phyloP scores from a whole-genome alignment of 306 rosid species.

The Clitoria ternatea region DNA sequence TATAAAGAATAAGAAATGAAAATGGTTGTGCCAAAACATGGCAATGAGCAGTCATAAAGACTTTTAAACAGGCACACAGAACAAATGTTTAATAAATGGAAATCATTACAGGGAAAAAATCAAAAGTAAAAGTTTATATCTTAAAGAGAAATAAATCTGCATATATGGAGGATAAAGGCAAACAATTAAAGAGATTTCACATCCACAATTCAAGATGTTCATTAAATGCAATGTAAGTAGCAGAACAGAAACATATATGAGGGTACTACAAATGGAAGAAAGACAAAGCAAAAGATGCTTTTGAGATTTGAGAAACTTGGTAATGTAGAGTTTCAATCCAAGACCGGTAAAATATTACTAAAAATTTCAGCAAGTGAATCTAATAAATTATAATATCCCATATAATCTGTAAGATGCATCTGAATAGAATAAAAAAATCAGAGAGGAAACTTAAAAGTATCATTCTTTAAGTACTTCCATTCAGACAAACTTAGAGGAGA shows the following conservation, averaged over 20 bases:
- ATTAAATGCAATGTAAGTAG: background rate
- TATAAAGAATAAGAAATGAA: slow-evolving; percentile 3
- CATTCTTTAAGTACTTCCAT: background rate
- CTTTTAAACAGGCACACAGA: slow-evolving; percentile 7
- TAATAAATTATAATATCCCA: background rate
- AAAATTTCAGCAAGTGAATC: slow-evolving; percentile 2
- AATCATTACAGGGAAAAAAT: background rate
- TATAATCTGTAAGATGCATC: background rate
- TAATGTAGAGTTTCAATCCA: background rate
- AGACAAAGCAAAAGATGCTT: background rate
- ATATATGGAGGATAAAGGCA: background rate
- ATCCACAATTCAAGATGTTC: background rate
- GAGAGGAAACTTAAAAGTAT: background rate
- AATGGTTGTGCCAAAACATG: slow-evolving; percentile 10
- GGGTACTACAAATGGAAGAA: background rate
- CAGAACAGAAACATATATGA: background rate
- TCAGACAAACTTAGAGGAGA: background rate
- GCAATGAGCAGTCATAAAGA: background rate
- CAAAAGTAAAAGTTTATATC: background rate
- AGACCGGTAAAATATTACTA: background rate
- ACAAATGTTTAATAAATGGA: background rate
- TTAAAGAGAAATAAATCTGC: background rate
- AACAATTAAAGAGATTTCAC: background rate
- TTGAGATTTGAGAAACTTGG: background rate
- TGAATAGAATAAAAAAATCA: background rate